A percentile compares a stretch with the other conserved stretches of the same genome.
These are phyloP conservation scores for Lachancea thermotolerans DNA, from an alignment of 805 yeast species.

Conservation along the genomic window DNA sequence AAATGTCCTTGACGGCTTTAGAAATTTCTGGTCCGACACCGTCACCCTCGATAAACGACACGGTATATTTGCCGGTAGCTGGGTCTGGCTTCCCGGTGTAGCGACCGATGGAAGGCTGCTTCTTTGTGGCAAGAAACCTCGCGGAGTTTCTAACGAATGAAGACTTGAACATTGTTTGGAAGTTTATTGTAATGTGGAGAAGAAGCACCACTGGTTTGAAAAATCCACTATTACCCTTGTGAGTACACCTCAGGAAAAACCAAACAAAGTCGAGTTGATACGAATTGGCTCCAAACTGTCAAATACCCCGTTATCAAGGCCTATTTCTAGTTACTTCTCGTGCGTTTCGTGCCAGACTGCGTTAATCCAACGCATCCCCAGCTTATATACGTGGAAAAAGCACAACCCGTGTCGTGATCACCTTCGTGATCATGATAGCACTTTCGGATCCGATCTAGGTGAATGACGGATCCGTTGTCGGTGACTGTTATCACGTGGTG, in stretches of 20 bases:
- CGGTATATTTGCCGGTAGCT: constrained; percentile 80
- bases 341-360: neutral
- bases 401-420: constrained; percentile 2
- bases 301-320: too few species aligned
- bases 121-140: constrained; percentile 20
- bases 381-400: neutral
- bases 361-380: neutral
- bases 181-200: neutral
- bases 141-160: constrained; percentile 18
- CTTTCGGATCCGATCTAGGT: constrained; percentile 8
- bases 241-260: too few species aligned
- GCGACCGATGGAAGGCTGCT: constrained; percentile 31
- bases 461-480: neutral
- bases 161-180: constrained; percentile 16
- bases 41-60: constrained; percentile 96
- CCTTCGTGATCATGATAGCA: neutral
- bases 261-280: too few species aligned
- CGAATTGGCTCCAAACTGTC: too few species aligned
- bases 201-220: too few species aligned
- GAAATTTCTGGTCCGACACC: constrained; percentile 97
- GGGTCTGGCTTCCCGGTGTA: constrained; percentile 30
- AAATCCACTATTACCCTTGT: too few species aligned
- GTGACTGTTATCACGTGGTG: neutral
- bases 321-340: too few species aligned
- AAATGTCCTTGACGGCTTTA: constrained; percentile 86